phyloP scores from a whole-genome alignment of 371 early-diverging fungal genomes.

The Rhizopus sp. region DNA sequence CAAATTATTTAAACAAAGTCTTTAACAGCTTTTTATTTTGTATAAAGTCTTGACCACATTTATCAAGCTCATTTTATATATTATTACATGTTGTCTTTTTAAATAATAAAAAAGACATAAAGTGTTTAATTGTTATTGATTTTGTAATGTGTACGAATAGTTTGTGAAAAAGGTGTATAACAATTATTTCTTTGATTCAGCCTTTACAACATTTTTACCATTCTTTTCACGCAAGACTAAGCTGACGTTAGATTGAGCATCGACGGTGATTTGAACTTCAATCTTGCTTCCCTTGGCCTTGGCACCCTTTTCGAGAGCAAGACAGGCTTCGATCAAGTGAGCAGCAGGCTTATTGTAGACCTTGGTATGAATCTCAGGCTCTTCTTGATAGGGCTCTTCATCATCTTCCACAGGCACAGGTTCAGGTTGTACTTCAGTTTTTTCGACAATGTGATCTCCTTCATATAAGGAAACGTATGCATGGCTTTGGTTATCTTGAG shows the following conservation, averaged over 20 bases:
- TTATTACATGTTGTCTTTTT: too few relatives aligned
- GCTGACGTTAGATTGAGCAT: conserved; percentile 51
- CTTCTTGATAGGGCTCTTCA: conserved; percentile 52
- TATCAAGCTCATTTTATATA: too few relatives aligned
- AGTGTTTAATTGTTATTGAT: too few relatives aligned
- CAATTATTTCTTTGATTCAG: conserved; percentile 38
- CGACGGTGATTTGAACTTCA: conserved; percentile 62
- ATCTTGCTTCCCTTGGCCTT: conserved; percentile 57
- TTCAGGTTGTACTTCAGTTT: conserved; percentile 60
- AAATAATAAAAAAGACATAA: too few relatives aligned
- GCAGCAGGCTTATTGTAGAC: conserved; percentile 58
- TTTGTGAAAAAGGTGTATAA: too few relatives aligned
- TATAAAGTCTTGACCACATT: too few relatives aligned
- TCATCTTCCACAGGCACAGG: conserved; percentile 56
- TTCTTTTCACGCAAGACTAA: conserved; percentile 64
- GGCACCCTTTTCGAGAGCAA: conserved; percentile 54
- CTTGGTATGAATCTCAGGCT: conserved; percentile 53
- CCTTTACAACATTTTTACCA: conserved; percentile 56
- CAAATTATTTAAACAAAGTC: too few relatives aligned
- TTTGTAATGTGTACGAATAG: too few relatives aligned
- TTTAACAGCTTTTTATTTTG: too few relatives aligned
- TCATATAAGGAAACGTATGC: conserved; percentile 85
- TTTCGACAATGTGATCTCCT: conserved; percentile 66
- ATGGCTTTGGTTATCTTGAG: conserved; percentile 70
- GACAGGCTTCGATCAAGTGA: conserved; percentile 57